These are phyloP conservation scores for Sedum album DNA, from an alignment of 164 flowering plant species.

Conservation along the genomic window DNA sequence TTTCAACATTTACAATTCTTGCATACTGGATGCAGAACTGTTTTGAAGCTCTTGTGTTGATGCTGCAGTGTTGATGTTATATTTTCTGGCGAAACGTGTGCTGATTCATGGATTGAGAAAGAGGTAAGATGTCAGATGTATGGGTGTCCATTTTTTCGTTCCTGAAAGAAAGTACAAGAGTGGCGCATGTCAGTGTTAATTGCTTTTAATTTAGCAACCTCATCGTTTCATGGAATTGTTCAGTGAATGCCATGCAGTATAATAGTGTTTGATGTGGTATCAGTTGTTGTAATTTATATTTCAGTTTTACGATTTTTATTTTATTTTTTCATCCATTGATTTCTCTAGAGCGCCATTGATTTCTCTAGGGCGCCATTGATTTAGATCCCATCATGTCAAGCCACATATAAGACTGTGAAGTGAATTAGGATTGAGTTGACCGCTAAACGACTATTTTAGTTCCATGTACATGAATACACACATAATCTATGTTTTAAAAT, in stretches of 20 bases:
- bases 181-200: neutral
- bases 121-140: constrained; percentile 39
- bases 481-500: neutral
- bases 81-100: constrained; percentile 64
- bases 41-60: constrained; percentile 10
- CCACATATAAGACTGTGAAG: neutral
- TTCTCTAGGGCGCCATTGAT: neutral
- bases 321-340: no score
- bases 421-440: neutral
- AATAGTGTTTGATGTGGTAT: neutral
- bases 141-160: neutral
- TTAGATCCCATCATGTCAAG: neutral
- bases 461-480: neutral
- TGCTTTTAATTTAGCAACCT: neutral
- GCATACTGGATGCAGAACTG: neutral
- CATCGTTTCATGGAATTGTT: neutral
- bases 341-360: no score
- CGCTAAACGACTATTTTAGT: neutral
- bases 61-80: constrained; percentile 74
- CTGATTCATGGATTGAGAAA: constrained; percentile 95
- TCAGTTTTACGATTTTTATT: neutral
- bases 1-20: neutral
- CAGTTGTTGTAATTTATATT: neutral
- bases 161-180: neutral
- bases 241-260: neutral